Evolutionary conservation across 2,329 filamentous ascomycete species (phyloP), one percentile per base, ranked within the genome.

Genomic region (Ophiocordyceps sinensis): DNA sequence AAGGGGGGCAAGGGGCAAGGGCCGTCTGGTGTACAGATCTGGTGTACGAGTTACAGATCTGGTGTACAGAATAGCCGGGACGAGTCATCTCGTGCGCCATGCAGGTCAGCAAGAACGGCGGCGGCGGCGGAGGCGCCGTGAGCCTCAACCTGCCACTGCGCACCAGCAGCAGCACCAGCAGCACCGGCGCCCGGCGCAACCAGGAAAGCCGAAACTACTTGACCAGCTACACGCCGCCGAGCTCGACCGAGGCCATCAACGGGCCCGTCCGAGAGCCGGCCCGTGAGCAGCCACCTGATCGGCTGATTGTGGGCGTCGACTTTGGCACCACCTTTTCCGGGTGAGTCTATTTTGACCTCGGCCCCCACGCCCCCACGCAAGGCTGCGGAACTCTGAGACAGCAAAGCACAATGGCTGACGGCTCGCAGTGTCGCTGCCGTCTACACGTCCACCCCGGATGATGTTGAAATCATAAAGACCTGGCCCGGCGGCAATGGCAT

Each of bases 291-390:
- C 59, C 67, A 28, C 64, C 70, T 11, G 81, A 85, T 54, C 70
- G 79, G 41, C 61, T 86, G 49, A 82, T 87, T 50, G 81, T 88
- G 29, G 84, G 82, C 8, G 76, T 88, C 8, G 84, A 88, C 57
- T 88, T 88, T 63, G 84, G 84, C 13, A 88, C 84, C n/a, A 88
- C 83, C 2, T 88, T 85, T 55, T 85, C 79, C 36, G 82, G 82
- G 76, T 81, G 61, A 64, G 74, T 68, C 41, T 30, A 19, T 19
- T 4, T 4, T 19, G 19, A 19, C 19, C 19, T 19, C 19, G 19
- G 19, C 19, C 19, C 3, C 19, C 19, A 19, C 19, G 19, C 19
- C 19, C 19, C 19, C 19, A 19, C 19, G n/a, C n/a, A n/a, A n/a
- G n/a, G n/a, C n/a, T n/a, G n/a, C n/a, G n/a, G n/a, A n/a, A n/a